Percentiles rank a stretch among this genome's conserved stretches.
Evolutionary conservation across 1,139 yeast genomes (phyloP).

Genomic region (Nakaseomyces bracarensis): DNA sequence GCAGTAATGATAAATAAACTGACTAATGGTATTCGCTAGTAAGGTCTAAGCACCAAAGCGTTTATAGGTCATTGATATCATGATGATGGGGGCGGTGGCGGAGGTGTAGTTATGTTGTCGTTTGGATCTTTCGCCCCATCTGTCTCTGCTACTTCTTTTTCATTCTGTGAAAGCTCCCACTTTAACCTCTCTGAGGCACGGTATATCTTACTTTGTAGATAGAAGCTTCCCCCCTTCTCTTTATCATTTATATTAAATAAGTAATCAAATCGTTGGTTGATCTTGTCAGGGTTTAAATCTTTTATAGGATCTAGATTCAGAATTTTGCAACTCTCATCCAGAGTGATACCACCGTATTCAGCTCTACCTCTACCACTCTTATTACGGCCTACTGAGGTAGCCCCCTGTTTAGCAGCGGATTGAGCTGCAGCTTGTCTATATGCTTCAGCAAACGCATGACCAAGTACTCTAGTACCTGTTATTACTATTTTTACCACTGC

Average conservation of each 20-base stretch:
- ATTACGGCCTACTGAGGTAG: slow-evolving; percentile 44
- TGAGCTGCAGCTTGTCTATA: slow-evolving; percentile 93
- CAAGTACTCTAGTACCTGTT: slow-evolving; percentile 94
- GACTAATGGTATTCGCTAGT: neutral
- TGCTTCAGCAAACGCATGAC: slow-evolving; percentile 94
- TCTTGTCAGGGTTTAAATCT: slow-evolving; percentile 48
- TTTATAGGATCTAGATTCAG: slow-evolving; percentile 58
- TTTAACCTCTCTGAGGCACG: slow-evolving; percentile 67
- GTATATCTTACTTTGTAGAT: slow-evolving; percentile 83
- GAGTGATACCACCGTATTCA: slow-evolving; percentile 60
- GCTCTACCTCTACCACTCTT: slow-evolving; percentile 41
- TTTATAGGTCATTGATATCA: too few relatives aligned
- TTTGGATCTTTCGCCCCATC: neutral
- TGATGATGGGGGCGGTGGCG: slow-evolving; percentile 2
- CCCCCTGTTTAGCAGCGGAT: slow-evolving; percentile 62
- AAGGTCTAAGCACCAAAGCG: too few relatives aligned
- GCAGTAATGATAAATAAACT: neutral
- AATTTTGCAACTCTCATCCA: slow-evolving; percentile 88
- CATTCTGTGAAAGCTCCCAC: slow-evolving; percentile 41
- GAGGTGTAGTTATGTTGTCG: neutral
- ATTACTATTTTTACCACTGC: slow-evolving; percentile 78
- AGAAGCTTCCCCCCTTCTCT: slow-evolving; percentile 91
- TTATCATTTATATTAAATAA: slow-evolving; percentile 82
- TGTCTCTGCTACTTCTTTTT: slow-evolving; percentile 18
- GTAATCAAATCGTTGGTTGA: slow-evolving; percentile 71